A percentile compares a stretch with the other conserved stretches of the same genome.
phyloP scores from a whole-genome alignment of 768 basidiomycete species.

The Russula ochroleuca region DNA sequence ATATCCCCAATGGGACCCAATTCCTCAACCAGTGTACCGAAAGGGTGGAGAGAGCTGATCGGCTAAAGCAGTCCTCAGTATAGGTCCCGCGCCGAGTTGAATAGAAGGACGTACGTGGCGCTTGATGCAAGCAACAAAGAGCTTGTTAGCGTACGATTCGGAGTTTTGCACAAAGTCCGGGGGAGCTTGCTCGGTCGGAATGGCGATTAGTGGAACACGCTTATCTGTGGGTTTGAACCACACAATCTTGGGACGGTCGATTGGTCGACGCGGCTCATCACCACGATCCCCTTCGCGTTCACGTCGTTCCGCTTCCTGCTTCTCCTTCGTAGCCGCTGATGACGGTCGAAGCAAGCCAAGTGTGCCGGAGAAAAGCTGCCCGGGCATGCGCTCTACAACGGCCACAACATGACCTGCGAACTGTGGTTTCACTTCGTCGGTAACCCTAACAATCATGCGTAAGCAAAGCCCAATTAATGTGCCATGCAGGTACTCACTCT shows the following conservation, averaged over 20 bases:
- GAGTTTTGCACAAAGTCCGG: conserved; percentile 93
- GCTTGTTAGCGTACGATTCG: conserved; percentile 80
- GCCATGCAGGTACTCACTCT: conserved; percentile 51
- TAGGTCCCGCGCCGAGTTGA: conserved; percentile 21
- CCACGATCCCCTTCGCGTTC: conserved; percentile 94
- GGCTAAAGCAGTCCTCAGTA: conserved; percentile 45
- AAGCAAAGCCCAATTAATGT: background rate
- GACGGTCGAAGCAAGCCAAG: conserved; percentile 93
- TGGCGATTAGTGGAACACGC: conserved; percentile 96
- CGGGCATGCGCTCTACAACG: conserved; percentile 99
- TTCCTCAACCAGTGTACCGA: conserved; percentile 96
- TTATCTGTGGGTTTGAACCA: conserved; percentile 99
- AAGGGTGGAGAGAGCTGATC: conserved; percentile 95
- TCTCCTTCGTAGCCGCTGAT: conserved; percentile 96
- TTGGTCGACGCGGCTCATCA: conserved; percentile 75
- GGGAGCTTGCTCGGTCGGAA: conserved; percentile 97
- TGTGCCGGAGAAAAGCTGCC: conserved; percentile 96
- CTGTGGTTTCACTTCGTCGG: conserved; percentile 96
- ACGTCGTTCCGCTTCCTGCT: conserved; percentile 95
- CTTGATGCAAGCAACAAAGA: conserved; percentile 98
- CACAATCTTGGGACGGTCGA: conserved; percentile 96
- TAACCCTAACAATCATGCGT: conserved; percentile 56
- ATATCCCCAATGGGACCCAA: conserved; percentile 98
- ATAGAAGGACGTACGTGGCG: conserved; percentile 66
- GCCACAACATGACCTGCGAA: conserved; percentile 99